A percentile compares a stretch with the other conserved stretches of the same genome.
Conservation (phyloP, 1,284 basidiomycete genomes). For the Sporisorium scitamineum region DNA sequence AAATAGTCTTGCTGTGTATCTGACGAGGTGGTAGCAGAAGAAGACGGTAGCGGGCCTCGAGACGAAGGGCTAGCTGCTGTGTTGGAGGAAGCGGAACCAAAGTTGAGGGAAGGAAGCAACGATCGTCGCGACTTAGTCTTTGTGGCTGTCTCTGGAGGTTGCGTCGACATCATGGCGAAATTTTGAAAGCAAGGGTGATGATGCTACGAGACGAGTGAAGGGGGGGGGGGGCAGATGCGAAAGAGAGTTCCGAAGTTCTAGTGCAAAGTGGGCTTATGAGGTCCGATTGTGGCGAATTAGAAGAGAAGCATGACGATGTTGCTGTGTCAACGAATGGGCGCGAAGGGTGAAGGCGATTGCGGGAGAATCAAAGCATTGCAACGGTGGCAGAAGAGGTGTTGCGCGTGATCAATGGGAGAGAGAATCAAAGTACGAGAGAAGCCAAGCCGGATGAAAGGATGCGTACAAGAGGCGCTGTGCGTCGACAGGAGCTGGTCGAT, state of each 20-base stretch:
- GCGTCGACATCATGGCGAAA: slow-evolving; percentile 31
- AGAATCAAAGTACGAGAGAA: not conserved
- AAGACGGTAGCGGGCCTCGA: slow-evolving; percentile 4
- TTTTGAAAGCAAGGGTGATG: not conserved
- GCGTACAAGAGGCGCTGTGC: not conserved
- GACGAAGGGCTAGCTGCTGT: slow-evolving; percentile 11
- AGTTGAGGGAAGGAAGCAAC: slow-evolving; percentile 32
- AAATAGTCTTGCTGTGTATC: slow-evolving; percentile 44
- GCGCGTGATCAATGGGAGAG: not conserved
- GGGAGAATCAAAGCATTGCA: slow-evolving; percentile 1
- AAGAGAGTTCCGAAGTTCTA: not conserved
- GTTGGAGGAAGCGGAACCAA: slow-evolving; percentile 24
- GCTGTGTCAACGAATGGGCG: not conserved
- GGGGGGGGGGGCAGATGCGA: not conserved
- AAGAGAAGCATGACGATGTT: slow-evolving; percentile 1
- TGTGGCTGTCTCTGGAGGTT: slow-evolving; percentile 29
- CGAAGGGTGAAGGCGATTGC: not conserved
- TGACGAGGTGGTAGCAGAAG: slow-evolving; percentile 13
- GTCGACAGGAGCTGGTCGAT: not conserved
- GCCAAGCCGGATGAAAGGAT: not conserved
- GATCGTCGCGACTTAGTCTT: slow-evolving; percentile 38
- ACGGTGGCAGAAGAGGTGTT: not conserved
- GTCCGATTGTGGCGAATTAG: not conserved
- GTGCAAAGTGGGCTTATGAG: not conserved
- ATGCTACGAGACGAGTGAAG: not conserved